Evolutionary conservation across 805 yeast species (phyloP).

Genomic region (Nakazawaea pomicola): DNA sequence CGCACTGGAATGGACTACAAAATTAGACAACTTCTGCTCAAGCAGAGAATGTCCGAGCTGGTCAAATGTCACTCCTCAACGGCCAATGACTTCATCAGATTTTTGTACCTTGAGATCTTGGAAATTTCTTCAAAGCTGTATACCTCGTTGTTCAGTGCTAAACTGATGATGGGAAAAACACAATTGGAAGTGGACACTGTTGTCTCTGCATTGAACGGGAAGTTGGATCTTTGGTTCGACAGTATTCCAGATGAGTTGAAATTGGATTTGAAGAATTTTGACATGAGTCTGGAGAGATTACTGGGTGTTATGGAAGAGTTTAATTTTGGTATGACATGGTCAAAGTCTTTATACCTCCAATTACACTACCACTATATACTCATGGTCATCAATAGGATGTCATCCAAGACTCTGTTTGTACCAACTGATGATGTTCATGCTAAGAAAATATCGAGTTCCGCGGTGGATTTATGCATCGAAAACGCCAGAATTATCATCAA

Average conservation of each 20-base stretch:
- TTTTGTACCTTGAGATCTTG: conserved; percentile 18
- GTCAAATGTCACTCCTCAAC: no score
- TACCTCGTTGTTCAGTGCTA: conserved; percentile 24
- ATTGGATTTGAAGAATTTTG: conserved; percentile 16
- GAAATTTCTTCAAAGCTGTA: conserved; percentile 22
- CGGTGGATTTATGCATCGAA: conserved; percentile 16
- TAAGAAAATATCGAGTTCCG: background rate
- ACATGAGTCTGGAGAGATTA: no score
- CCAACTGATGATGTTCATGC: background rate
- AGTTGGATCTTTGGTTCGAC: conserved; percentile 24
- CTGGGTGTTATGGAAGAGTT: no score
- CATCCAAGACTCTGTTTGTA: conserved; percentile 12
- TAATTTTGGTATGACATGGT: no score
- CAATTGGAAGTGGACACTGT: conserved; percentile 14
- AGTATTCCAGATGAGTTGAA: conserved; percentile 22
- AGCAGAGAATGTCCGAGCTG: background rate
- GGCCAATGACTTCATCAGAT: background rate
- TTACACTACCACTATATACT: conserved; percentile 23
- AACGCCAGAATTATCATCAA: conserved; percentile 23
- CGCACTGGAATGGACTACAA: background rate
- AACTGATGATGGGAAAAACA: conserved; percentile 19
- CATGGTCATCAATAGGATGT: conserved; percentile 22
- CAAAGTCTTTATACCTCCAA: no score
- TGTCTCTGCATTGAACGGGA: conserved; percentile 16
- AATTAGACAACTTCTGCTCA: background rate